These are phyloP conservation scores for Rhytidiadelphus loreus DNA, from an alignment of 225 moss, liverwort and hornwort genomes.

Conservation along the genomic window DNA sequence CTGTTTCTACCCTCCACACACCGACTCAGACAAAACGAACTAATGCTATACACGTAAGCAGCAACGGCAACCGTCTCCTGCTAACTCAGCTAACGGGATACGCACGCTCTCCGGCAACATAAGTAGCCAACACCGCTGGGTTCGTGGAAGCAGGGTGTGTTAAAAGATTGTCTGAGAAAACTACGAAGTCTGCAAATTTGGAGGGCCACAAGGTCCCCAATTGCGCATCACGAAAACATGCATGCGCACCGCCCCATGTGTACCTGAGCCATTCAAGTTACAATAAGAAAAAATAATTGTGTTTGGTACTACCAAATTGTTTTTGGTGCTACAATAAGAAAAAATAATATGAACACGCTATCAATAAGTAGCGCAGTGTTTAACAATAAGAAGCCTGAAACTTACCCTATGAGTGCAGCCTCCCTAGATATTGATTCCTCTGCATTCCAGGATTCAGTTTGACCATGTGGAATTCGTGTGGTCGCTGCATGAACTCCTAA, in stretches of 20 bases:
- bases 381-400: neutral
- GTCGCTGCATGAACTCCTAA: slow-evolving; percentile 71
- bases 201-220: slow-evolving; percentile 28
- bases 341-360: neutral
- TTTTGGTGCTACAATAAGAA: neutral
- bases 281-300: neutral
- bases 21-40: neutral
- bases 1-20: neutral
- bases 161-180: slow-evolving; percentile 31
- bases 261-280: slow-evolving; percentile 28
- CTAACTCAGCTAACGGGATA: slow-evolving; percentile 2
- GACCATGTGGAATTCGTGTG: slow-evolving; percentile 55
- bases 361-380: neutral
- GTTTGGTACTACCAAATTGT: neutral
- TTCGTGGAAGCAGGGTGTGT: slow-evolving; percentile 1
- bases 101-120: slow-evolving; percentile 22
- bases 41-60: neutral
- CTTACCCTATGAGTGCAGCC: slow-evolving; percentile 61
- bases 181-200: slow-evolving; percentile 48
- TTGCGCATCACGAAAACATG: slow-evolving; percentile 28
- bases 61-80: neutral
- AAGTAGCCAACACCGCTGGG: slow-evolving; percentile 37
- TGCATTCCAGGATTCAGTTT: slow-evolving; percentile 38
- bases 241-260: slow-evolving; percentile 36
- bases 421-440: slow-evolving; percentile 67